Base-by-base conservation (phyloP, 306 rosid genomes). In the Bauhinia variegata region DNA sequence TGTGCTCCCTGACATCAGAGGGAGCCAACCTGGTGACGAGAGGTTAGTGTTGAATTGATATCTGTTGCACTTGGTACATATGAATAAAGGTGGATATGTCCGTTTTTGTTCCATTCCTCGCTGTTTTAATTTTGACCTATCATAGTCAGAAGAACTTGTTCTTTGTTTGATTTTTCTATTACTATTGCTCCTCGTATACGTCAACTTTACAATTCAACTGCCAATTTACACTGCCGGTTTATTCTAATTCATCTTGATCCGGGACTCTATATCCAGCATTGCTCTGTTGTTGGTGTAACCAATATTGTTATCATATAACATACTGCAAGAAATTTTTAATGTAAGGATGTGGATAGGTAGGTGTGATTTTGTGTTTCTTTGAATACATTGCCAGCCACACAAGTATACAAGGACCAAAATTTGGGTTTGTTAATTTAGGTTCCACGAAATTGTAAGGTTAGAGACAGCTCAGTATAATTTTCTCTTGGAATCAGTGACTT, bases 1-100 rank as follows among this genome's bases (percentile, higher is more conserved):
- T 52, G 97, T 93, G 37, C 72, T 93, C 61, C 99, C 99, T 53
- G 97, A 93, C 61, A 88, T 93, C 52, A 78, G 99, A 83, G 99
- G 99, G 75, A 93, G 85, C 82, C 85, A 86, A 41, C 90, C 92
- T 8, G 99, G 99, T 73, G 99, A 93, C 60, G 84, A 85, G 83
- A 86, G 97, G 99, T 93, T 65, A 75, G 95, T 79, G 38, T 54
- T 7, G 11, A 33, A 65, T 8, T 60, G 47, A 14, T 4, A 16
- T 37, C 33, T 32, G 16, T 37, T 61, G 11, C 37, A 65, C 15
- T 57, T 38, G 7, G 44, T 4, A 32, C 11, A 28, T 7, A 11
- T 28, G 14, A 50, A 28, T 4, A 30, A 14, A 13, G 32, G 53
- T 56, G 67, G 61, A 30, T 41, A 37, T 37, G 66, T 53, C 51